phyloP scores from a whole-genome alignment of 768 basidiomycete genomes.

The Hypholoma fasciculare region DNA sequence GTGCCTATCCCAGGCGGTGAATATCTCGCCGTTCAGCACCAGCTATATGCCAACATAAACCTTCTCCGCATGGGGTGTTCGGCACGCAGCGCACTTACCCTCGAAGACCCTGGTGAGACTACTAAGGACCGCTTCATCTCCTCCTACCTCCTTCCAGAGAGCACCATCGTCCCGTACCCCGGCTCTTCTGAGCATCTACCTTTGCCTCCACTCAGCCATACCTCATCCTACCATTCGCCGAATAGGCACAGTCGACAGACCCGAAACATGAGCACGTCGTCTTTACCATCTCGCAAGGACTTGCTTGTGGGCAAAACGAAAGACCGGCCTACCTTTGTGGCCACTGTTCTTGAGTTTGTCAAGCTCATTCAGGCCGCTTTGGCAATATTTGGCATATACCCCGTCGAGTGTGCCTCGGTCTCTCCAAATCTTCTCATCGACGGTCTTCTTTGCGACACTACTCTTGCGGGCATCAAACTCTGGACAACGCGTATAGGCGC shows the following conservation, averaged over 20 bases:
- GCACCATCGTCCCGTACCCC: conserved; percentile 22
- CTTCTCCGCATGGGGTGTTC: conserved; percentile 83
- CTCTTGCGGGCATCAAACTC: conserved; percentile 65
- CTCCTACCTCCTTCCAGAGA: conserved; percentile 61
- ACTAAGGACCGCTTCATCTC: conserved; percentile 81
- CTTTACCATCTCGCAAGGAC: conserved; percentile 16
- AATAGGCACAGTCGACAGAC: conserved; percentile 6
- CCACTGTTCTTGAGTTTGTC: conserved; percentile 74
- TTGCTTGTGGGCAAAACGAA: conserved; percentile 26
- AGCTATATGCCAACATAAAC: conserved; percentile 80
- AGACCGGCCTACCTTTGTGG: conserved; percentile 49
- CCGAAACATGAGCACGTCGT: conserved; percentile 17
- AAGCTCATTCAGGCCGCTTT: conserved; percentile 73
- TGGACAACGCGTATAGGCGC: conserved; percentile 73
- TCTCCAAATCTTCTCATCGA: conserved; percentile 36
- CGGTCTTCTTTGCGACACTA: conserved; percentile 77
- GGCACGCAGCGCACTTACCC: conserved; percentile 72
- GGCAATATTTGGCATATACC: conserved; percentile 67
- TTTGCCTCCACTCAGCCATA: conserved; percentile 2
- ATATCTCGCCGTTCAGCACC: conserved; percentile 61
- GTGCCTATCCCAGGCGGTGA: conserved; percentile 75
- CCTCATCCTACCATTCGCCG: conserved; percentile 10
- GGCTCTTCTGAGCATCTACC: conserved; percentile 22
- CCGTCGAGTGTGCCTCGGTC: conserved; percentile 14
- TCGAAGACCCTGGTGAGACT: conserved; percentile 79